Base-by-base conservation (phyloP, 2,329 filamentous ascomycete species). In the Coniosporium tulheliwenetii region DNA sequence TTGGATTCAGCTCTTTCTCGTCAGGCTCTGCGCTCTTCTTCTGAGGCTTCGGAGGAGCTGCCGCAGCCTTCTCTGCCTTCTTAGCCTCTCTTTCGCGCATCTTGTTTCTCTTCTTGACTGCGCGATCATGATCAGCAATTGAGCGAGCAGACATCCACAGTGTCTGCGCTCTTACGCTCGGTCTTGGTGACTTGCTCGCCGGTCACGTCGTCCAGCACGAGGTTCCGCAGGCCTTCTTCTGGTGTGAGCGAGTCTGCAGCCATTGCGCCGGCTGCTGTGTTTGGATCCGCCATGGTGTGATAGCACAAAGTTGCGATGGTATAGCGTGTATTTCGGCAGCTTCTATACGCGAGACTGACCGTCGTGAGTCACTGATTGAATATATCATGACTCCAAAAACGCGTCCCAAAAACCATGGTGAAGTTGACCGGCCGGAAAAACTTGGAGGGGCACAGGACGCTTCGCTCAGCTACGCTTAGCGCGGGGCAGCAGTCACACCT, bases 31-130 rank as follows among this genome's bases (percentile, higher is more conserved):
- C 66, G 58, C 73, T 71, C 66, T 79, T 78, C 47, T 71, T 66
- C 51, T 72, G 71, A 36, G 75, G 65, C 48, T 70, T 69, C 34
- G 74, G 71, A 31, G 75, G 69, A 44, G 77, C 70, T 39, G 75
- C 70, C 40, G 84, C 82, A 26, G 78, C 82, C 71, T 85, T 89
- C 66, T 85, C 78, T 52, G 78, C 78, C 80, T 93, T 95, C 67
- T 86, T 84, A 50, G 81, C 81, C 45, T 93, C 86, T 63, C 75
- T 78, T 62, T 89, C 77, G 50, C 89, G 80, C 58, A 80, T 73
- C 84, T 98, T 98, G 69, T 87, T 77, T 55, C 89, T 79, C 70
- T 85, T 89, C 85, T 98, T 98, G 61, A 96, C 70, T 66, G 87
- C 81, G 12, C 78, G 76, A 77, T 87, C 19, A 26, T 26, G 19